Conservation (phyloP, 208 protist species). For the Trypanosoma cruzi region DNA sequence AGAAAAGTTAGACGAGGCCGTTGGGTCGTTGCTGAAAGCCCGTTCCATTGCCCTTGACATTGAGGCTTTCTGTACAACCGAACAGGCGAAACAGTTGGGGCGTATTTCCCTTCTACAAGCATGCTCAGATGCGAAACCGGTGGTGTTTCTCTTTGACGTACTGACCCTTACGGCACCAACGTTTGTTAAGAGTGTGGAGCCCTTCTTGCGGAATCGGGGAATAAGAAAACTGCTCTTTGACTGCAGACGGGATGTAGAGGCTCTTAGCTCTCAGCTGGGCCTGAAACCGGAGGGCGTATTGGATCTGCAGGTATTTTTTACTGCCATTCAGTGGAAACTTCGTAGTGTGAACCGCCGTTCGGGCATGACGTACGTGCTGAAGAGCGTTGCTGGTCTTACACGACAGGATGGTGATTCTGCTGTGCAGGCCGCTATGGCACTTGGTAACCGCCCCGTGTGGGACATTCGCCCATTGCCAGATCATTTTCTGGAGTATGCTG, state of each 20-base stretch:
- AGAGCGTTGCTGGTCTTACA: constrained; percentile 62
- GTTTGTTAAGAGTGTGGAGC: constrained; percentile 37
- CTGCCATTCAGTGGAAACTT: constrained; percentile 83
- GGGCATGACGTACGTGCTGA: constrained; percentile 85
- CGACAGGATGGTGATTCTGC: constrained; percentile 74
- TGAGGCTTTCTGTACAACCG: constrained; percentile 81
- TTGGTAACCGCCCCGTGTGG: constrained; percentile 85
- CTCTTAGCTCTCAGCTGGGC: constrained; percentile 75
- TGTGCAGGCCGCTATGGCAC: constrained; percentile 86
- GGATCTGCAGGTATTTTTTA: constrained; percentile 88
- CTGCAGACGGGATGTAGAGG: constrained; percentile 90
- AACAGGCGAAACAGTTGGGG: constrained; percentile 66
- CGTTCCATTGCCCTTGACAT: constrained; percentile 77
- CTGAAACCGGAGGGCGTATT: constrained; percentile 61
- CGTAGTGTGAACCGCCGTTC: constrained; percentile 81
- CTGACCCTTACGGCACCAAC: constrained; percentile 47
- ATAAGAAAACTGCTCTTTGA: constrained; percentile 90
- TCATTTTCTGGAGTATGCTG: constrained; percentile 91
- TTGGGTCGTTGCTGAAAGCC: constrained; percentile 35
- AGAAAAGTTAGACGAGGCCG: constrained; percentile 36
- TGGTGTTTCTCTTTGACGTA: constrained; percentile 88
- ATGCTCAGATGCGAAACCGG: constrained; percentile 50
- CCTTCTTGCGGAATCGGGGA: constrained; percentile 37
- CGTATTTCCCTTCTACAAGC: constrained; percentile 84
- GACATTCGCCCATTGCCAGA: constrained; percentile 84